These are phyloP conservation scores for Tetrahymena malaccensis DNA, from an alignment of 73 alveolate species.

Conservation along the genomic window DNA sequence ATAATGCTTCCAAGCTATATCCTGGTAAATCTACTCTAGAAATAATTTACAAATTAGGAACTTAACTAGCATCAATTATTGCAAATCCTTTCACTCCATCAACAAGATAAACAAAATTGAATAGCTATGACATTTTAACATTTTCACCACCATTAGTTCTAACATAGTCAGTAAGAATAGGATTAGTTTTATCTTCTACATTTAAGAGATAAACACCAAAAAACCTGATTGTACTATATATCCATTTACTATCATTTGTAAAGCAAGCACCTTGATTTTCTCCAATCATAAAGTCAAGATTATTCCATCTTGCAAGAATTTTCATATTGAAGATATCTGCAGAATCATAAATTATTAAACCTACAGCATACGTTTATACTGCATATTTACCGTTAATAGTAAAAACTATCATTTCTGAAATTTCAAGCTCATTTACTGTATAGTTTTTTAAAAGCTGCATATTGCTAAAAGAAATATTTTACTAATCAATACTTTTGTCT, in stretches of 20 bases:
- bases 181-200: background rate
- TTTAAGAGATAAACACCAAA: background rate
- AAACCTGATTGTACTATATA: background rate
- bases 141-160: background rate
- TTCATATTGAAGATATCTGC: background rate
- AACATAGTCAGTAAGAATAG: background rate
- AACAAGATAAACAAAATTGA: background rate
- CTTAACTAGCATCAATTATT: background rate
- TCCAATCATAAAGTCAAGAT: background rate
- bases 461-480: background rate
- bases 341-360: background rate
- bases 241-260: background rate
- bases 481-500: background rate
- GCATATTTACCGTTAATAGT: background rate
- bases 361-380: background rate
- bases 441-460: background rate
- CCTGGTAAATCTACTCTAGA: background rate
- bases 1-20: background rate
- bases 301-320: background rate
- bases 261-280: background rate
- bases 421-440: background rate
- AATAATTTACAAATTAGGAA: background rate
- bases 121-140: background rate
- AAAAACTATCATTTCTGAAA: background rate
- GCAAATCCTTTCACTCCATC: background rate